A percentile compares a stretch with the other conserved stretches of the same genome.
Conservation (phyloP, 2,329 filamentous ascomycete species). For the Claviceps pusilla region DNA sequence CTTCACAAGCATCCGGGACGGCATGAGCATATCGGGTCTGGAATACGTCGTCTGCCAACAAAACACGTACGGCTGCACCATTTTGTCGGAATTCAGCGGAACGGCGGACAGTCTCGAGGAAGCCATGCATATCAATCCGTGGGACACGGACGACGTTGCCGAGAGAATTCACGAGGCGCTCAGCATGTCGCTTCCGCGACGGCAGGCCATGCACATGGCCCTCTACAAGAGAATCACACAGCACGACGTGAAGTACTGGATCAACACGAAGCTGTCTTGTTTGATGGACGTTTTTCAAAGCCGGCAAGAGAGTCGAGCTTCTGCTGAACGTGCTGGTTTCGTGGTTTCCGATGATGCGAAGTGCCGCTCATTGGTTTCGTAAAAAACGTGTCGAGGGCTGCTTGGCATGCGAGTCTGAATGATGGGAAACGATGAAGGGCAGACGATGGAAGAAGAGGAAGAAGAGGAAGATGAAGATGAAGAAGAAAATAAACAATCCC, state of each 20-base stretch:
- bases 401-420: too few species aligned
- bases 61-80: slow-evolving; percentile 69
- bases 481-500: too few species aligned
- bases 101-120: slow-evolving; percentile 71
- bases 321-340: neutral
- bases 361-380: neutral
- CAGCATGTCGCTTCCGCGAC: slow-evolving; percentile 53
- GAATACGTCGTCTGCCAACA: slow-evolving; percentile 90
- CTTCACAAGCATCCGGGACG: slow-evolving; percentile 86
- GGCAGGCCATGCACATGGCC: slow-evolving; percentile 16
- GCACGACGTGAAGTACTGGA: slow-evolving; percentile 3
- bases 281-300: slow-evolving; percentile 2
- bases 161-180: slow-evolving; percentile 68
- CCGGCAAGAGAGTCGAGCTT: neutral
- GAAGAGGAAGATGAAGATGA: too few species aligned
- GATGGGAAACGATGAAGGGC: too few species aligned
- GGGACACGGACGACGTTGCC: slow-evolving; percentile 74
- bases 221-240: slow-evolving; percentile 3
- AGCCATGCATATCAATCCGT: slow-evolving; percentile 90
- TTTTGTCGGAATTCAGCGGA: slow-evolving; percentile 93
- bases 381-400: too few species aligned
- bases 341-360: neutral
- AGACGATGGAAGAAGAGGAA: too few species aligned
- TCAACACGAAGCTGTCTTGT: neutral
- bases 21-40: slow-evolving; percentile 94